phyloP scores from a whole-genome alignment of 805 yeast species.

The Saccharomycopsis guyanensis region DNA sequence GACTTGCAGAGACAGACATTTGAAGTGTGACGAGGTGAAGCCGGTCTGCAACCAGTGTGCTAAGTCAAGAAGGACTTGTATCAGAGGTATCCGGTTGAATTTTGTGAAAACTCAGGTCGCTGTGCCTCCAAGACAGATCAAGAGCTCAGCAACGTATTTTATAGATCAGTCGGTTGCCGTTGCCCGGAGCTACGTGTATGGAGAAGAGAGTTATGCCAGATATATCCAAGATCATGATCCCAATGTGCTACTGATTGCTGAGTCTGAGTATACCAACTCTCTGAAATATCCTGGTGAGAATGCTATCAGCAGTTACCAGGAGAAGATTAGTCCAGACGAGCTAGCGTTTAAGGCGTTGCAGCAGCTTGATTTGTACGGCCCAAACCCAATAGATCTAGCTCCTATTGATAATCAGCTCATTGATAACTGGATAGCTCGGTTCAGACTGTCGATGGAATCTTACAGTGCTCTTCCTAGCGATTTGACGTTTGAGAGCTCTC shows the following conservation, averaged over 20 bases:
- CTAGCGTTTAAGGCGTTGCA: neutral
- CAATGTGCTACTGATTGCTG: neutral
- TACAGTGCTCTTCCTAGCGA: no score
- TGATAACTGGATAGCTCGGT: neutral
- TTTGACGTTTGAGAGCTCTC: neutral
- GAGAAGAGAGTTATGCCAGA: neutral
- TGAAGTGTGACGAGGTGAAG: conserved; percentile 56
- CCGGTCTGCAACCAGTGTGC: conserved; percentile 53
- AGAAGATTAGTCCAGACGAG: neutral
- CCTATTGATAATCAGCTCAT: neutral
- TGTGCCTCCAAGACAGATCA: neutral
- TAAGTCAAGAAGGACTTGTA: conserved; percentile 39
- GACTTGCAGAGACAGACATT: conserved; percentile 56
- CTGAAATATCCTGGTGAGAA: no score
- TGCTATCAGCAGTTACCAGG: neutral
- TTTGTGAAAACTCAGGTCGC: conserved; percentile 29
- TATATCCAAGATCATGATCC: neutral
- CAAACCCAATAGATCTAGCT: neutral
- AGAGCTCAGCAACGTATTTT: neutral
- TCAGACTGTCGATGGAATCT: no score
- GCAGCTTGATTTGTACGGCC: neutral
- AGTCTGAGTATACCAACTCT: neutral
- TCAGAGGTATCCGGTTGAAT: conserved; percentile 39
- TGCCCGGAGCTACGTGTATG: neutral
- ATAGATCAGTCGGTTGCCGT: conserved; percentile 2